phyloP scores from a whole-genome alignment of 148 eudicot species.

The Camellia granthamiana region DNA sequence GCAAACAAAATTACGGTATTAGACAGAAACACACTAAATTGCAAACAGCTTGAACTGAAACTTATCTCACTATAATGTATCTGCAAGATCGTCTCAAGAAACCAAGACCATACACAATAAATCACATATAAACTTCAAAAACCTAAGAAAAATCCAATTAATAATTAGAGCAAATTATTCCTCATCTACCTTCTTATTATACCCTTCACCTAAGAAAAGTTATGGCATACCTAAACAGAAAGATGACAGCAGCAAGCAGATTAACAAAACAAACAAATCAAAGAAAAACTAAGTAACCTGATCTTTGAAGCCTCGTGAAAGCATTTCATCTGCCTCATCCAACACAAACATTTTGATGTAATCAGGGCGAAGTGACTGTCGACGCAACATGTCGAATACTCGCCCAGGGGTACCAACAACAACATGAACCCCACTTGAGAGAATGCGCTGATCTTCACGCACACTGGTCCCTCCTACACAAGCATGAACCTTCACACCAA shows the following conservation, averaged over 20 bases:
- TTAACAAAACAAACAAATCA: not conserved
- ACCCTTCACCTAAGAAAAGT: not conserved
- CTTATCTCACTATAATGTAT: not conserved
- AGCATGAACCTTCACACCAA: constrained; percentile 74
- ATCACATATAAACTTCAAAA: not conserved
- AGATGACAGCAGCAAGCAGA: not conserved
- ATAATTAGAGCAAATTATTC: not conserved
- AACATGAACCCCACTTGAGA: constrained; percentile 62
- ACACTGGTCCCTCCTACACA: constrained; percentile 84
- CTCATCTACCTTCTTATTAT: not conserved
- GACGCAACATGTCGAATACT: constrained; percentile 70
- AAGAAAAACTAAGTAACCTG: constrained; percentile 36
- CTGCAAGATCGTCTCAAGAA: not conserved
- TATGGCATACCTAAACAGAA: not conserved
- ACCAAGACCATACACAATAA: not conserved
- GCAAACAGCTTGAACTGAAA: constrained; percentile 2
- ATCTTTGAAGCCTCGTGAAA: constrained; percentile 76
- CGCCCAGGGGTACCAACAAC: constrained; percentile 86
- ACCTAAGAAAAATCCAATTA: not conserved
- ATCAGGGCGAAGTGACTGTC: constrained; percentile 58
- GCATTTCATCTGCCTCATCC: constrained; percentile 88
- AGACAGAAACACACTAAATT: not conserved
- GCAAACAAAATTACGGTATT: not conserved
- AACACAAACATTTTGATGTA: constrained; percentile 66
- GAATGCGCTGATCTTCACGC: constrained; percentile 70